Conservation (phyloP, 192 early-diverging fungal genomes). For the Backusella tarrabulga region DNA sequence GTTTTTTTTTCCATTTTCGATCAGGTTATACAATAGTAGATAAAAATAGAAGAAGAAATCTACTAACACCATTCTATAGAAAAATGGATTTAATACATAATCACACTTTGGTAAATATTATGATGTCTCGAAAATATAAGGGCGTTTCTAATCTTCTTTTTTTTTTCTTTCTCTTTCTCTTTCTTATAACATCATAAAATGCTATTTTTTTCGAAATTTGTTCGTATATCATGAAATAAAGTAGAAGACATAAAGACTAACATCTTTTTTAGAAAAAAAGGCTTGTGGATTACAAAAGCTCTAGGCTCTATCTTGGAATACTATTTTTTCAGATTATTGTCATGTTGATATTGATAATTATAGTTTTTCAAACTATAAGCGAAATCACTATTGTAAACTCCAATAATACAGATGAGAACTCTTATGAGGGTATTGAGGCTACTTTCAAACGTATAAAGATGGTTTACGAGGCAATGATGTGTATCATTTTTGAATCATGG, state of each 20-base stretch:
- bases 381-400: background rate
- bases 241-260: background rate
- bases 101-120: background rate
- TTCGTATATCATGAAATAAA: background rate
- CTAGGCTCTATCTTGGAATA: background rate
- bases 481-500: background rate
- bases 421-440: background rate
- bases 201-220: background rate
- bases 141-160: too few species aligned
- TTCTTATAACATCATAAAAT: background rate
- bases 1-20: too few species aligned
- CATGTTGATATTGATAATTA: background rate
- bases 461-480: background rate
- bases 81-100: too few species aligned
- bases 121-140: background rate
- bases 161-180: background rate
- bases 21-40: too few species aligned
- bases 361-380: background rate
- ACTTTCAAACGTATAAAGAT: background rate
- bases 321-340: background rate
- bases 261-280: background rate
- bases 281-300: background rate
- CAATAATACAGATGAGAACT: background rate
- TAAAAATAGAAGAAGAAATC: too few species aligned
- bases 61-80: too few species aligned